Evolutionary conservation across 2,329 filamentous ascomycete species (phyloP).

Genomic region (Monilinia laxa): DNA sequence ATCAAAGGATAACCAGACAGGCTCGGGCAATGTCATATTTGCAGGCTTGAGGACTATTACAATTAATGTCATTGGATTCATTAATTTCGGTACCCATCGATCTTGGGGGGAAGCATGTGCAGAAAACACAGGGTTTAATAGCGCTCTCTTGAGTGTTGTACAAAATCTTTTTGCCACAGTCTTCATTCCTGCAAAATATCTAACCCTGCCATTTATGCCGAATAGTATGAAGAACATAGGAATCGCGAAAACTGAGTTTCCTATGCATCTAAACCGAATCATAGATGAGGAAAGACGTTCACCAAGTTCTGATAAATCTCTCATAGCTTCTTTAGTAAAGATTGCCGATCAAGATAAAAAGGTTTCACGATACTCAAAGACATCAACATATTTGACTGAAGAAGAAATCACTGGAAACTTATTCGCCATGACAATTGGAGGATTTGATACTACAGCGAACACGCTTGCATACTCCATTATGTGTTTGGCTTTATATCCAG

Average conservation of each 20-base stretch:
- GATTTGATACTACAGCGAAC: constrained; percentile 52
- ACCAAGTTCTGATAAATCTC: constrained; percentile 23
- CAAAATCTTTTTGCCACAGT: constrained; percentile 7
- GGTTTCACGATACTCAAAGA: constrained; percentile 5
- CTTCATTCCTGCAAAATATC: constrained; percentile 8
- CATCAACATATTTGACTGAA: constrained; percentile 19
- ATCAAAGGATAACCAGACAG: constrained; percentile 31
- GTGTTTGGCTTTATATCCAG: constrained; percentile 47
- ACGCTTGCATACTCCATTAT: constrained; percentile 51
- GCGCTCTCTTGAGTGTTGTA: neutral
- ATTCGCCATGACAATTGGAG: constrained; percentile 45
- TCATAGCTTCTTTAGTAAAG: constrained; percentile 6
- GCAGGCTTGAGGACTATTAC: constrained; percentile 46
- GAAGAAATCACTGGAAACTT: constrained; percentile 27
- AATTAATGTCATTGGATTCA: constrained; percentile 52
- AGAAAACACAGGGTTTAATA: constrained; percentile 15
- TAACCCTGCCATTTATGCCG: constrained; percentile 3
- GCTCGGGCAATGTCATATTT: constrained; percentile 40
- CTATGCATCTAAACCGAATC: neutral
- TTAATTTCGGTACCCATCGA: constrained; percentile 46
- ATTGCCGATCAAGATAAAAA: constrained; percentile 20
- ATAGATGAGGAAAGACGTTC: constrained; percentile 22
- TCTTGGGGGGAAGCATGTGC: constrained; percentile 21
- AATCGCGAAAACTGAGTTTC: constrained; percentile 6
- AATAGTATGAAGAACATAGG: neutral